phyloP scores from a whole-genome alignment of 164 flowering plant genomes.

The Litsea cubeba region DNA sequence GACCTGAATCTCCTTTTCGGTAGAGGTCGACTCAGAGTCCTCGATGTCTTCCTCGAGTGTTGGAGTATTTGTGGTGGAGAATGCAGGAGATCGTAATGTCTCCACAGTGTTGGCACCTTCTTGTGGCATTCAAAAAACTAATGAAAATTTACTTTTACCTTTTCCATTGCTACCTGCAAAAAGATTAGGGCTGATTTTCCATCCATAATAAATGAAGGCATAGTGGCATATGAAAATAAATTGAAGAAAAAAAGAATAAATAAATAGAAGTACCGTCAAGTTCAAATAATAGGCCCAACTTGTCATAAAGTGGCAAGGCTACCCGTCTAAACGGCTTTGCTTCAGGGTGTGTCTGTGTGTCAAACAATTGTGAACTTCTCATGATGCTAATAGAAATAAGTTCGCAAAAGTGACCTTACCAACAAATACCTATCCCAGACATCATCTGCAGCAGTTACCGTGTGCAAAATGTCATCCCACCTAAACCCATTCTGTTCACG shows the following conservation, averaged over 20 bases:
- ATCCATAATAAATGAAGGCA: not conserved
- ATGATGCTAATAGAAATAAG: not conserved
- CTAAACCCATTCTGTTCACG: not conserved
- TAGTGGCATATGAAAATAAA: not conserved
- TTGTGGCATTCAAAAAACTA: not conserved
- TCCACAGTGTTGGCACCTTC: not conserved
- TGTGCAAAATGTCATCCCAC: not conserved
- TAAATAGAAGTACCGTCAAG: too few species aligned
- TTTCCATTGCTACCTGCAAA: not conserved
- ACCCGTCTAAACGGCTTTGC: not conserved
- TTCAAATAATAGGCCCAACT: not conserved
- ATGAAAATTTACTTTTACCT: not conserved
- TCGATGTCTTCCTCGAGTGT: not conserved
- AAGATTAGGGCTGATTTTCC: not conserved
- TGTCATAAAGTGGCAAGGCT: not conserved
- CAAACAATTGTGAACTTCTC: not conserved
- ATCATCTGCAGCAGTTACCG: not conserved
- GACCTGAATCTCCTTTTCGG: not conserved
- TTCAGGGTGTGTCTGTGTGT: slow-evolving; percentile 5
- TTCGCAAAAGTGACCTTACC: not conserved
- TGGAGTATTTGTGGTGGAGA: not conserved
- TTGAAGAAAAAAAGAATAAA: not conserved
- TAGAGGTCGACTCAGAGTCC: not conserved
- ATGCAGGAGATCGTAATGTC: not conserved
- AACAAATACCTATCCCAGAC: not conserved